Evolutionary conservation across 2,329 filamentous ascomycete genomes (phyloP).

Genomic region (Scorias spongiosa): DNA sequence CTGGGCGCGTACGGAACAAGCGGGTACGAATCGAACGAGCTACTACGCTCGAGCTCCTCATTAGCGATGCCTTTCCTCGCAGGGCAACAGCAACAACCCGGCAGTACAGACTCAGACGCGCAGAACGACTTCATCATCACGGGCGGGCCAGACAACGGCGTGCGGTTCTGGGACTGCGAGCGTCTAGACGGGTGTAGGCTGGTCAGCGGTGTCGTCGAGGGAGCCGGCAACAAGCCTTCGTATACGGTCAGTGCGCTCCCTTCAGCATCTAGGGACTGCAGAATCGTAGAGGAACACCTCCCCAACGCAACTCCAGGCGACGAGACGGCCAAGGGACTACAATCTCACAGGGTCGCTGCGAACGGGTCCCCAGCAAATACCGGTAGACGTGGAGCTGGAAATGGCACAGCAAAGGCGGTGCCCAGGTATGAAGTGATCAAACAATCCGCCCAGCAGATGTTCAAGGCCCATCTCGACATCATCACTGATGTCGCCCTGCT

Average conservation of each 20-base stretch:
- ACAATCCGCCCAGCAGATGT: slow-evolving; percentile 73
- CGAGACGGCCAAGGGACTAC: slow-evolving; percentile 8
- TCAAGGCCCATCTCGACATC: slow-evolving; percentile 75
- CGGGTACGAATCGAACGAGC: slow-evolving; percentile 32
- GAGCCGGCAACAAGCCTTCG: slow-evolving; percentile 45
- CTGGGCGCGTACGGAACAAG: slow-evolving; percentile 20
- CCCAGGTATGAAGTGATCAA: slow-evolving; percentile 73
- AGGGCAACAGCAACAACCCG: slow-evolving; percentile 54
- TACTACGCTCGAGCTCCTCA: slow-evolving; percentile 23
- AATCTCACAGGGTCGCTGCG: slow-evolving; percentile 13
- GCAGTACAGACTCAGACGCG: slow-evolving; percentile 54
- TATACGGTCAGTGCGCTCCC: slow-evolving; percentile 39
- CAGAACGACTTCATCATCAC: slow-evolving; percentile 75
- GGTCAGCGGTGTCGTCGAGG: slow-evolving; percentile 56
- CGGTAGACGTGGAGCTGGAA: slow-evolving; percentile 1
- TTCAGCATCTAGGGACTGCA: neutral
- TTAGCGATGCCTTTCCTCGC: slow-evolving; percentile 60
- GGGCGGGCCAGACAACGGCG: slow-evolving; percentile 74
- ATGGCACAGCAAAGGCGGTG: slow-evolving; percentile 33
- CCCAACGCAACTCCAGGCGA: neutral
- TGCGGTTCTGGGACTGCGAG: slow-evolving; percentile 85
- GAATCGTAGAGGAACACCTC: neutral
- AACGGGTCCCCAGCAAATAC: slow-evolving; percentile 21
- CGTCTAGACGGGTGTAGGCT: slow-evolving; percentile 64
- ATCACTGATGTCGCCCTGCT: slow-evolving; percentile 79